Evolutionary conservation across 169 alveolate species (phyloP).

Genomic region (Plasmodium blacklocki): DNA sequence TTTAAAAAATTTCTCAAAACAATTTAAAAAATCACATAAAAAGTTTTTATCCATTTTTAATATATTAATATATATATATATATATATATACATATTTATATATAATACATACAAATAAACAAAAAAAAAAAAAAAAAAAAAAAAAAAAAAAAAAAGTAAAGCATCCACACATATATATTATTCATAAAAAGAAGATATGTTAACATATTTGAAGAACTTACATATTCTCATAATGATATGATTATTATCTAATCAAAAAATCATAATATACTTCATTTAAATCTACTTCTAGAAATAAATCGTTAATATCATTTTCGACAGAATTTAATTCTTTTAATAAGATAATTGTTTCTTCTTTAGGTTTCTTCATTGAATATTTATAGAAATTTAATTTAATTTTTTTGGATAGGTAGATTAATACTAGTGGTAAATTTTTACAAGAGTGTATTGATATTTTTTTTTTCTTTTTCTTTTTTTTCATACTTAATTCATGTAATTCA

Average conservation of each 20-base stretch:
- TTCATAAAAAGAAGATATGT: neutral
- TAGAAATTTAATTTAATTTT: constrained; percentile 73
- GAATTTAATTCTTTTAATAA: constrained; percentile 65
- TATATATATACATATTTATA: neutral
- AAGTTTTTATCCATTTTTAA: neutral
- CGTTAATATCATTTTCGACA: constrained; percentile 55
- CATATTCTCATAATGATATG: too few species aligned
- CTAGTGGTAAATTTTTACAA: constrained; percentile 21
- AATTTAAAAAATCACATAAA: too few species aligned
- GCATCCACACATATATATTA: neutral
- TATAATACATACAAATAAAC: neutral
- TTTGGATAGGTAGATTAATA: constrained; percentile 51
- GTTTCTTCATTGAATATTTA: constrained; percentile 73
- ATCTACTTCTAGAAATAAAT: constrained; percentile 73
- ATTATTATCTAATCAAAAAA: constrained; percentile 13
- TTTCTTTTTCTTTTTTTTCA: constrained; percentile 54
- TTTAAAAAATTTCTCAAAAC: too few species aligned
- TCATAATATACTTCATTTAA: constrained; percentile 37
- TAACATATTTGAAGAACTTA: too few species aligned
- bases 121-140: too few species aligned
- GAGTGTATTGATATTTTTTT: constrained; percentile 56
- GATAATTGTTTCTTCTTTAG: constrained; percentile 67
- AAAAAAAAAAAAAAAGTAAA: too few species aligned
- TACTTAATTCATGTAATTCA: constrained; percentile 14
- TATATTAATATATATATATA: neutral